Base-by-base conservation (phyloP, 805 yeast genomes). In the Candida andamanensis region DNA sequence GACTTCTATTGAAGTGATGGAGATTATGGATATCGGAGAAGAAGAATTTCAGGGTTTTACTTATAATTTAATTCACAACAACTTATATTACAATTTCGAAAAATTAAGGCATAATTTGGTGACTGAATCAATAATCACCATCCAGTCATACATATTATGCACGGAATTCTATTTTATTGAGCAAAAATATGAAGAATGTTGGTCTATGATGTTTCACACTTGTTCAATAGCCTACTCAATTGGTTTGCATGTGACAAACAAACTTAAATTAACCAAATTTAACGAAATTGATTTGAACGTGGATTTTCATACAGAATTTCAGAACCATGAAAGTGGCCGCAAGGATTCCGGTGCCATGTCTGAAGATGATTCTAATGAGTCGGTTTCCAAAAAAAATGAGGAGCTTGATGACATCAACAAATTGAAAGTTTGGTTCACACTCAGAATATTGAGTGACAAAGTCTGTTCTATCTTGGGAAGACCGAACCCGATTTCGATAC, bases 401-500 rank as follows among this genome's bases (percentile, higher is more conserved):
- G 63, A 65, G 31, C 63, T 58, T 14, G 47, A 46, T 17, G 61
- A 60, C 33, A 37, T 58, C 5, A 46, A 45, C 16, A 56, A 70
- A 32, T 59, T 69, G 12, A 61, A 72, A 26, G 57, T 70, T 5
- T 73, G 77, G 76, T 67, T 70, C 35, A 72, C 72, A 2, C 56
- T 72, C 33, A 66, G 69, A 39, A 61, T 67, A 37, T 52, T 69
- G 16, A 55, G 67, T n/a, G 69, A 74, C 2, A 71, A 69, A 21
- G 43, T 69, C 13, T 71, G 77, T 43, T 67, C 76, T 1, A 66
- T 71, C 11, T 52, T 72, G 16, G 77, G 78, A 6, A 54, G 78
- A 40, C 78, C 78, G 3, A 72, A 71, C 39, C 78, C 78, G 1
- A 72, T 73, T 7, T 65, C 74, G 1, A 49, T 63, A 19, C 68